These are phyloP conservation scores for Mycena floridula DNA, from an alignment of 768 basidiomycete species.

Conservation along the genomic window DNA sequence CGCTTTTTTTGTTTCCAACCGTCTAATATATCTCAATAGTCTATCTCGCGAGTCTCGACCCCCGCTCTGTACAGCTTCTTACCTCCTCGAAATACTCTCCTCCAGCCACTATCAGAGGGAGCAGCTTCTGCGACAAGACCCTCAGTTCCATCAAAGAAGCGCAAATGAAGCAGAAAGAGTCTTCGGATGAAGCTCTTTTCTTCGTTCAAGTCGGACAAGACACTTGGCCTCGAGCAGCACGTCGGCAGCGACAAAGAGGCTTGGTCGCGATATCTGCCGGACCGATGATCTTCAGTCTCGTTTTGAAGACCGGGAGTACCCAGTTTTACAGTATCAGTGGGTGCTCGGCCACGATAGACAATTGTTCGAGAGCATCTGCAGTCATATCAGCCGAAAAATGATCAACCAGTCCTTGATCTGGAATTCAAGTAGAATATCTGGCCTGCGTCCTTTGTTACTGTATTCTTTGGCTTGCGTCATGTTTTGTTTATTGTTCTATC, in stretches of 20 bases:
- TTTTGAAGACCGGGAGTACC: constrained; percentile 7
- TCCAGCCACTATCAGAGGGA: constrained; percentile 26
- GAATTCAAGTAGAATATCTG: no score
- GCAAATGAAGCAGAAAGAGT: neutral
- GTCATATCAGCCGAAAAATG: constrained; percentile 56
- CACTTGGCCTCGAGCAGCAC: constrained; percentile 67
- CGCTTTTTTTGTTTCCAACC: no score
- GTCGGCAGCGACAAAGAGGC: constrained; percentile 24
- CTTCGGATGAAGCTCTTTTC: no score
- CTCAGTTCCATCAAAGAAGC: constrained; percentile 27
- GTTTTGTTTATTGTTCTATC: no score
- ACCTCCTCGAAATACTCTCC: constrained; percentile 53
- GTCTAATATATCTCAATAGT: constrained; percentile 12
- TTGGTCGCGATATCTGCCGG: no score
- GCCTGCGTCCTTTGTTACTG: no score
- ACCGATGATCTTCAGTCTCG: neutral
- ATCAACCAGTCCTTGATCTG: no score
- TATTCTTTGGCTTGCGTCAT: no score
- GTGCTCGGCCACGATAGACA: constrained; percentile 48
- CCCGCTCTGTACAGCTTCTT: constrained; percentile 43
- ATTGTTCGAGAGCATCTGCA: constrained; percentile 62
- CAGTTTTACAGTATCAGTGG: constrained; percentile 53
- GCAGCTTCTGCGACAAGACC: constrained; percentile 17
- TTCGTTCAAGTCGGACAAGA: constrained; percentile 25
- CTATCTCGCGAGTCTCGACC: constrained; percentile 26